A percentile compares a stretch with the other conserved stretches of the same genome.
These are phyloP conservation scores for Moringa oleifera DNA, from an alignment of 345 rosid species.

Conservation along the genomic window DNA sequence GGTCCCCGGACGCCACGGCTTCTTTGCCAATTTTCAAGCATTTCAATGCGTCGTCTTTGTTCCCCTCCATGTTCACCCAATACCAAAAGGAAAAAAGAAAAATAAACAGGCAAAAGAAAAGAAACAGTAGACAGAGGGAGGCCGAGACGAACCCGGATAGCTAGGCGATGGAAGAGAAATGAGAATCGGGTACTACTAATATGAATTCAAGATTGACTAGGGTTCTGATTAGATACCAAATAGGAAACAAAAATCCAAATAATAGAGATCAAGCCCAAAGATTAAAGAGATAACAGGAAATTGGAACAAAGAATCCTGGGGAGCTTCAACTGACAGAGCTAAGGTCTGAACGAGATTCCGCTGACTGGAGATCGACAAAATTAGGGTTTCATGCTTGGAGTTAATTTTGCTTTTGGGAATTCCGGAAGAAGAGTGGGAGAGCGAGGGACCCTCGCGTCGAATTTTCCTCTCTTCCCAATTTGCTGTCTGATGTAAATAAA, in stretches of 20 bases:
- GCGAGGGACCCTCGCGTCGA: too few species aligned
- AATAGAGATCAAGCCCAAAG: too few species aligned
- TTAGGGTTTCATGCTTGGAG: conserved; percentile 1
- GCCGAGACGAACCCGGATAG: conserved; percentile 2
- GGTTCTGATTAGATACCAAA: neutral
- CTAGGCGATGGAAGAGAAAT: neutral
- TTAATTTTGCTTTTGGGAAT: too few species aligned
- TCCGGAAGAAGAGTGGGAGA: too few species aligned
- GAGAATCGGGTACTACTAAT: neutral
- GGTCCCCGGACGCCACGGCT: conserved; percentile 71
- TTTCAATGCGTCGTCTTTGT: conserved; percentile 90
- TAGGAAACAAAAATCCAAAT: too few species aligned
- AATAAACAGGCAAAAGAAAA: neutral
- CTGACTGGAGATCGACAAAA: neutral
- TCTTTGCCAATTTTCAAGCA: conserved; percentile 75
- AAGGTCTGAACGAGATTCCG: too few species aligned
- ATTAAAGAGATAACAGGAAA: neutral
- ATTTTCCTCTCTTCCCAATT: too few species aligned
- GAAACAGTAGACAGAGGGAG: neutral
- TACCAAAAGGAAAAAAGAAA: neutral
- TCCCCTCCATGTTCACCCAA: conserved; percentile 63
- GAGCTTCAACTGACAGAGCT: neutral
- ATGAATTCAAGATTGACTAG: neutral
- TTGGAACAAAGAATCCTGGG: neutral
- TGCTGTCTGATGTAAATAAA: too few species aligned